Evolutionary conservation across 2,329 filamentous ascomycete species (phyloP).

Genomic region (Ascochyta viciae-villosae): DNA sequence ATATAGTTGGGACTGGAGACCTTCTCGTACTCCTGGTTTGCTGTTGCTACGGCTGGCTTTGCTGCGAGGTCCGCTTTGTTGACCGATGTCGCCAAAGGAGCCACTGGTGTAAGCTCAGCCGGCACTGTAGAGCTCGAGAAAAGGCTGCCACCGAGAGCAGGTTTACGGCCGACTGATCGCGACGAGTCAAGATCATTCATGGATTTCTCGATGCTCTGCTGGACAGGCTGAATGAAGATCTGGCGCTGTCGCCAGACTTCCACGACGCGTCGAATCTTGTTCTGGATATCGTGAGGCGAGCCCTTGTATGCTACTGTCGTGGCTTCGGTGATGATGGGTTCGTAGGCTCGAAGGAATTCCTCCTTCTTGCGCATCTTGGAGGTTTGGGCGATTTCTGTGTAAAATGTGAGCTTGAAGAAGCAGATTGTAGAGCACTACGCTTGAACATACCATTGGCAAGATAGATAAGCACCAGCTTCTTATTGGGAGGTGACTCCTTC

Average conservation of each 20-base stretch:
- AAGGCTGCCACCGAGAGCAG: constrained; percentile 71
- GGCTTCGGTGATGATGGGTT: constrained; percentile 91
- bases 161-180: constrained; percentile 64
- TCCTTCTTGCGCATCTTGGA: constrained; percentile 91
- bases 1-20: constrained; percentile 73
- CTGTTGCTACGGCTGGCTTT: constrained; percentile 71
- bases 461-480: constrained; percentile 90
- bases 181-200: constrained; percentile 62
- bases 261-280: constrained; percentile 84
- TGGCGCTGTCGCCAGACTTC: constrained; percentile 90
- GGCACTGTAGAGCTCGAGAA: constrained; percentile 72
- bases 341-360: constrained; percentile 91
- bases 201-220: constrained; percentile 79
- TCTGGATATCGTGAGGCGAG: constrained; percentile 79
- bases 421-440: not conserved
- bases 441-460: constrained; percentile 81
- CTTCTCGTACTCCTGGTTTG: constrained; percentile 84
- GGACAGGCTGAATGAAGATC: constrained; percentile 83
- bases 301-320: constrained; percentile 89
- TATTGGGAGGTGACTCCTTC: constrained; percentile 84
- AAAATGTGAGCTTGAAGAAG: constrained; percentile 7
- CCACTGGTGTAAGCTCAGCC: constrained; percentile 77
- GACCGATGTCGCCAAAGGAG: constrained; percentile 74
- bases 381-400: constrained; percentile 88
- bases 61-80: constrained; percentile 74